These are phyloP conservation scores for Monosporascus sp. DNA, from an alignment of 2,329 filamentous ascomycete genomes.

Conservation along the genomic window DNA sequence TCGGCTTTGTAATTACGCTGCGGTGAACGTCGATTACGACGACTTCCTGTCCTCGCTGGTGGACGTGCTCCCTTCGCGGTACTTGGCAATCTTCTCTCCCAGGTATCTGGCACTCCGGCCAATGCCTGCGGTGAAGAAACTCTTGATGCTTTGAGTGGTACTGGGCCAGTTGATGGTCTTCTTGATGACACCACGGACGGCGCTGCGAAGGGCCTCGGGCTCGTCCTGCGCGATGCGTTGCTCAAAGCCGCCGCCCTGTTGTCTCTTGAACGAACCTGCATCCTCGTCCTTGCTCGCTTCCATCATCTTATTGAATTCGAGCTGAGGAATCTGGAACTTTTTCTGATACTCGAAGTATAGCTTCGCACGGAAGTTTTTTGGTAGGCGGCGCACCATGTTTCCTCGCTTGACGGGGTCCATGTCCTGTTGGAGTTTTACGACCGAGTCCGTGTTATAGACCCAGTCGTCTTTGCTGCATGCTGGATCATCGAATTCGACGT, in stretches of 20 bases:
- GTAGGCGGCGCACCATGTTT: slow-evolving; percentile 93
- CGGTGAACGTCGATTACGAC: not conserved
- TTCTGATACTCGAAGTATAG: slow-evolving; percentile 94
- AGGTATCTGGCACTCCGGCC: slow-evolving; percentile 69
- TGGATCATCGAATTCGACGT: slow-evolving; percentile 70
- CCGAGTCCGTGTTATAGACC: slow-evolving; percentile 57
- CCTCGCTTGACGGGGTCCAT: slow-evolving; percentile 88
- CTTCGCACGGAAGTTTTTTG: slow-evolving; percentile 78
- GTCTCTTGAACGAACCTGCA: slow-evolving; percentile 61
- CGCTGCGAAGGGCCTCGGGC: slow-evolving; percentile 59
- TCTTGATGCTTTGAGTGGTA: slow-evolving; percentile 81
- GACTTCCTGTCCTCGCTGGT: slow-evolving; percentile 20
- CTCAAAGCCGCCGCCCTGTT: slow-evolving; percentile 82
- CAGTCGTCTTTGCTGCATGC: slow-evolving; percentile 55
- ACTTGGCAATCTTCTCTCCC: slow-evolving; percentile 74
- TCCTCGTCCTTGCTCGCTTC: slow-evolving; percentile 68
- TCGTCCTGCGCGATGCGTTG: slow-evolving; percentile 72
- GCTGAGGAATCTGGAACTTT: slow-evolving; percentile 78
- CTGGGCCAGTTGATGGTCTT: slow-evolving; percentile 92
- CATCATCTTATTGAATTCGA: slow-evolving; percentile 83
- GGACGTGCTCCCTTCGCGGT: slow-evolving; percentile 38
- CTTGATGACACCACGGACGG: slow-evolving; percentile 72
- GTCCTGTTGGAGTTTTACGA: slow-evolving; percentile 74
- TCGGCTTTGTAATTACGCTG: not conserved
- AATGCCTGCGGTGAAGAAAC: slow-evolving; percentile 72